A percentile compares a stretch with the other conserved stretches of the same genome.
These are phyloP conservation scores for Sorghum bicolor DNA, from an alignment of 176 grass and related monocot species.

Conservation along the genomic window Sorghum_bicolor_NCBIv3 NC_012872.2:65391001-65391500, in stretches of 20 bases:
- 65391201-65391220: slow-evolving; percentile 54
- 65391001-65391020: slow-evolving; percentile 73
- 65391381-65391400: slow-evolving; percentile 65
- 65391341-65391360: slow-evolving; percentile 46
- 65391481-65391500: slow-evolving; percentile 45
- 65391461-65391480: slow-evolving; percentile 55
- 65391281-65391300: background rate
- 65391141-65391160: slow-evolving; percentile 80
- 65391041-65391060: slow-evolving; percentile 19
- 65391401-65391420: slow-evolving; percentile 58
- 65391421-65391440: slow-evolving; percentile 22
- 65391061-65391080: background rate
- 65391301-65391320: background rate
- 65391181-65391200: slow-evolving; percentile 59
- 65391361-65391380: slow-evolving; percentile 84
- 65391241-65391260: slow-evolving; percentile 47
- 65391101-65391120: background rate
- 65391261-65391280: slow-evolving; percentile 1
- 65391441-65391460: slow-evolving; percentile 31
- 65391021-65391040: slow-evolving; percentile 45
- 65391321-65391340: background rate
- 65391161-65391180: slow-evolving; percentile 79
- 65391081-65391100: background rate
- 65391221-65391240: slow-evolving; percentile 48
- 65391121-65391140: slow-evolving; percentile 85